phyloP scores from a whole-genome alignment of 2,329 filamentous ascomycete genomes.

The Colletotrichum sp. region DNA sequence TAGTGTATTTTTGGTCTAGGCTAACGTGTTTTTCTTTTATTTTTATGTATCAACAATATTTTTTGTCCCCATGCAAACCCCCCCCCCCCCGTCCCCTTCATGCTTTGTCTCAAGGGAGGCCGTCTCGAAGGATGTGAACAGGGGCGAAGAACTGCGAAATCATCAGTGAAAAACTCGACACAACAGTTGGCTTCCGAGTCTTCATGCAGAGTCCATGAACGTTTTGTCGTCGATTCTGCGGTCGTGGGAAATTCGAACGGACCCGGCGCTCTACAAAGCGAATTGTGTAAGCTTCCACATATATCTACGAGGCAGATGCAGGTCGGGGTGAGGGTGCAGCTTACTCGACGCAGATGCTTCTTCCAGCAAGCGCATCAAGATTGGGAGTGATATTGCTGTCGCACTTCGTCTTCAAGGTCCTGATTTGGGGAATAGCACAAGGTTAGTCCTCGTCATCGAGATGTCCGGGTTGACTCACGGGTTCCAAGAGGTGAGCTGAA shows the following conservation, averaged over 20 bases:
- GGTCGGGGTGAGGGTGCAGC: neutral
- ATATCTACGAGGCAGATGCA: neutral
- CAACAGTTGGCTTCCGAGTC: neutral
- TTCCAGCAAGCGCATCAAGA: neutral
- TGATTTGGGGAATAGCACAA: neutral
- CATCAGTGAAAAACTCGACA: neutral
- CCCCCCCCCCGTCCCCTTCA: neutral
- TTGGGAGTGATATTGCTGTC: neutral
- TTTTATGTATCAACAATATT: too few relatives aligned
- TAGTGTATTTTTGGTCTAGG: too few relatives aligned
- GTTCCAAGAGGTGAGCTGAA: neutral
- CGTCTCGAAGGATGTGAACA: neutral
- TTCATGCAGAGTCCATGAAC: neutral
- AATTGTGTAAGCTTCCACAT: neutral
- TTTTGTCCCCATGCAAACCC: too few relatives aligned
- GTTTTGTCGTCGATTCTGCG: neutral
- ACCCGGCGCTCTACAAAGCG: neutral
- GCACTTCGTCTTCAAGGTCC: neutral
- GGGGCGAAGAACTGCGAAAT: neutral
- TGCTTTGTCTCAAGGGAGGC: neutral
- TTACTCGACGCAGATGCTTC: neutral
- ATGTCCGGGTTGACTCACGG: neutral
- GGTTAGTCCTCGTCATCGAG: neutral
- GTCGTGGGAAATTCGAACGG: neutral
- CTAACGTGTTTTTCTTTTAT: too few relatives aligned